Conservation (phyloP, 441 rosid genomes). For the Gossypium trilobum region DNA sequence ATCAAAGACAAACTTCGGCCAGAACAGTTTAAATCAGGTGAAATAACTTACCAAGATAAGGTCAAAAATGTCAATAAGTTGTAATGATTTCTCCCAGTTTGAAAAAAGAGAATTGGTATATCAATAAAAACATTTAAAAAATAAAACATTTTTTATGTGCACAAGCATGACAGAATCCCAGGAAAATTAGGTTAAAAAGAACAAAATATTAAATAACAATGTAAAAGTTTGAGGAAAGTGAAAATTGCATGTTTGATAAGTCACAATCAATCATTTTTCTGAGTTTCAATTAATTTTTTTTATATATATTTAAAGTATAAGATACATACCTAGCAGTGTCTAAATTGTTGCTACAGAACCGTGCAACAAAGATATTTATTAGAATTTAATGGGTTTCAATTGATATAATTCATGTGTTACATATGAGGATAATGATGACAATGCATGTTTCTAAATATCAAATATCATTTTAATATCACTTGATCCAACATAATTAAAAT, state of each 20-base stretch:
- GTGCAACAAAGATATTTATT: slow-evolving; percentile 35
- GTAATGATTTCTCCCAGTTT: slow-evolving; percentile 83
- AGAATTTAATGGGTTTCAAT: slow-evolving; percentile 1
- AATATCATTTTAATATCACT: background rate
- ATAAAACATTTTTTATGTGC: background rate
- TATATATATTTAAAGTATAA: background rate
- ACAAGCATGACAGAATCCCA: background rate
- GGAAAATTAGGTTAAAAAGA: background rate
- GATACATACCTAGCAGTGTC: slow-evolving; percentile 50
- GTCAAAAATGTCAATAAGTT: slow-evolving; percentile 63
- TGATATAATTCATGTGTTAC: background rate
- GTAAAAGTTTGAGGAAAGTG: background rate
- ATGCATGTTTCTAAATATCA: background rate
- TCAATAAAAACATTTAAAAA: background rate
- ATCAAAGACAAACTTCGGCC: background rate
- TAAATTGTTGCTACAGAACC: slow-evolving; percentile 49
- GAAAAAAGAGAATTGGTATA: slow-evolving; percentile 1
- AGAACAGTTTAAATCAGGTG: slow-evolving; percentile 8
- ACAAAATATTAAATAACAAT: background rate
- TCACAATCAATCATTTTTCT: background rate
- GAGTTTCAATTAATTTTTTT: background rate
- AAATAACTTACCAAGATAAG: slow-evolving; percentile 44
- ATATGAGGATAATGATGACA: background rate
- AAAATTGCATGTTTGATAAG: background rate
- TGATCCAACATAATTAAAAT: background rate